A percentile compares a stretch with the other conserved stretches of the same genome.
Evolutionary conservation across 2,329 filamentous ascomycete genomes (phyloP).

Genomic region (Fusarium pseudocircinatum): DNA sequence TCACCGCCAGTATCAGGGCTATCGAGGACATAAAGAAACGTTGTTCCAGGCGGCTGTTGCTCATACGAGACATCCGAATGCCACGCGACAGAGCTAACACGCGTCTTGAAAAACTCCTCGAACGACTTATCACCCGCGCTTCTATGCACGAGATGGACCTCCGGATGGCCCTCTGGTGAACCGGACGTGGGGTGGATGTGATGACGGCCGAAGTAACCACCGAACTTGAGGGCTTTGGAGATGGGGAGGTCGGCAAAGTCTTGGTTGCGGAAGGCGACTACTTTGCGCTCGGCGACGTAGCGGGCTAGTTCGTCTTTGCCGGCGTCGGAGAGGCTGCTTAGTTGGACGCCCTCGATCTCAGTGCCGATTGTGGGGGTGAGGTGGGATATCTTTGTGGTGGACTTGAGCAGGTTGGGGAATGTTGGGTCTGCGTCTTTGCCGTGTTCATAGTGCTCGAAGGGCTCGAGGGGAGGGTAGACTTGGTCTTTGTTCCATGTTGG

Average conservation of each 20-base stretch:
- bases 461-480: slow-evolving; percentile 71
- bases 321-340: slow-evolving; percentile 72
- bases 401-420: slow-evolving; percentile 73
- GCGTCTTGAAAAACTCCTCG: slow-evolving; percentile 69
- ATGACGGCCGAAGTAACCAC: slow-evolving; percentile 80
- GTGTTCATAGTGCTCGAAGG: slow-evolving; percentile 78
- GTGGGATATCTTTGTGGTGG: slow-evolving; percentile 62
- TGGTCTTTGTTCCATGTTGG: slow-evolving; percentile 75
- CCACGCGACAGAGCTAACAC: slow-evolving; percentile 86
- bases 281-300: slow-evolving; percentile 79
- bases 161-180: slow-evolving; percentile 75
- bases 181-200: slow-evolving; percentile 86
- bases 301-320: slow-evolving; percentile 82
- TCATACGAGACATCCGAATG: slow-evolving; percentile 92
- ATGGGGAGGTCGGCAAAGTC: slow-evolving; percentile 78
- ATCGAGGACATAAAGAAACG: slow-evolving; percentile 89
- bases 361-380: slow-evolving; percentile 79
- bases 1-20: slow-evolving; percentile 83
- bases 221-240: slow-evolving; percentile 73
- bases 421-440: slow-evolving; percentile 77
- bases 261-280: slow-evolving; percentile 81
- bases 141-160: slow-evolving; percentile 82
- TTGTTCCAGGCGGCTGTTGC: slow-evolving; percentile 86
- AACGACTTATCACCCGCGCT: slow-evolving; percentile 61
- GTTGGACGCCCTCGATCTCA: slow-evolving; percentile 75